phyloP scores from a whole-genome alignment of 495 filamentous ascomycete genomes.

The Penicillium angulare region DNA sequence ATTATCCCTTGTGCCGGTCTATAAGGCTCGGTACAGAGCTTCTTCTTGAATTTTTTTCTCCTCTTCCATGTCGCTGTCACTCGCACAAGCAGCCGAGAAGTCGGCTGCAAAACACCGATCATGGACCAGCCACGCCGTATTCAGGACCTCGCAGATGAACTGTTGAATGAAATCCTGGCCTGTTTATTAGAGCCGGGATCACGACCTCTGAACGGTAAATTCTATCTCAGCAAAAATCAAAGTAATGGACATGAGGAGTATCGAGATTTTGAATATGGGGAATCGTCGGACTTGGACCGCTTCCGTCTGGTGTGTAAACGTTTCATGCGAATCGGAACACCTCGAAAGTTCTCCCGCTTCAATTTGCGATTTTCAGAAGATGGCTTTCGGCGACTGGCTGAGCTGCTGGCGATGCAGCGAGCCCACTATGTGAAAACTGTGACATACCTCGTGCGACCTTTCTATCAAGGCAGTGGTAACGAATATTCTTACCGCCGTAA shows the following conservation, averaged over 20 bases:
- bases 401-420: constrained; percentile 50
- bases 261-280: constrained; percentile 20
- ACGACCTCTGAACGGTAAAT: neutral
- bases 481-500: constrained; percentile 15
- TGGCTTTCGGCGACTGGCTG: constrained; percentile 57
- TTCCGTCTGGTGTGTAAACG: constrained; percentile 61
- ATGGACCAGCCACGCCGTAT: constrained; percentile 43
- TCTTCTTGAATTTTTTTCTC: constrained; percentile 7
- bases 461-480: constrained; percentile 56
- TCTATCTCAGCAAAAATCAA: neutral
- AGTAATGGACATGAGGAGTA: constrained; percentile 5
- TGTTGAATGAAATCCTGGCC: constrained; percentile 55
- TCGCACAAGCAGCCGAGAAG: constrained; percentile 34
- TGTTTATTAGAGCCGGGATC: constrained; percentile 28
- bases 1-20: constrained; percentile 5
- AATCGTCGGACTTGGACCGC: constrained; percentile 39
- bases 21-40: constrained; percentile 4
- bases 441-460: constrained; percentile 70
- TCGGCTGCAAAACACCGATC: constrained; percentile 37
- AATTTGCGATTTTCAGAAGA: constrained; percentile 57
- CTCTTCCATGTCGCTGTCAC: constrained; percentile 41
- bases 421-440: constrained; percentile 64
- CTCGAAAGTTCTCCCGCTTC: constrained; percentile 59
- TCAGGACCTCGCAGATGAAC: constrained; percentile 57
- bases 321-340: constrained; percentile 60